Base-by-base conservation (phyloP, 768 basidiomycete genomes). In the Galerina sulciceps region DNA sequence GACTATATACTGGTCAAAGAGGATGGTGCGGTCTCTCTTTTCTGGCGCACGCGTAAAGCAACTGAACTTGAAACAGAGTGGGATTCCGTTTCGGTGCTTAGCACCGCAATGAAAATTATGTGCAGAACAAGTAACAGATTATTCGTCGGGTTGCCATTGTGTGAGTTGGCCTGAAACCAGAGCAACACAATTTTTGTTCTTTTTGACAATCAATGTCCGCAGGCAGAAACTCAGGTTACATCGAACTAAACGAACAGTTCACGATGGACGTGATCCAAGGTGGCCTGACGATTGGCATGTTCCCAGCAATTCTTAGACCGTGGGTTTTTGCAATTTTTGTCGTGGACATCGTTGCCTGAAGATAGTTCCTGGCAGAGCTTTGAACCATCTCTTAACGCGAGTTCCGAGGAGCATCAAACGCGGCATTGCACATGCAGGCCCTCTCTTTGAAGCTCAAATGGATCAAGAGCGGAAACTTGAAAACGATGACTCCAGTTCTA, bases 91-190 rank as follows among this genome's bases (percentile, higher is more conserved):
- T 50, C 54, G 9, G 48, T 49, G 14, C 44, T 60, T 10, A 13
- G 17, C 6, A 53, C 50, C 1, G 34, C 49, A 5, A 56, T 60
- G 59, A 49, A 46, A 17, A 47, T 56, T 37, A 55, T 60, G 26
- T 51, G 49, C 31, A 51, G 59, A 23, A 56, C 75, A 14, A 77
- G 71, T 58, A 80, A 79, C 59, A 70, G 81, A 1, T 60, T 79
- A 15, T 80, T 82, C 55, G 75, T 84, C 40, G 81, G 79, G 1
- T 58, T 76, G 1, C 79, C 81, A 0, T 58, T 80, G 9, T 82
- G 80, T 81, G 55, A 47, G 74, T 34, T 14, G 10, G 26, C 26
- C 26, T 8, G 31, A 42, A n/a, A 6, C 15, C 18, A 20, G 5
- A 37, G 10, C 17, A 23, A 18, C 18, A 18, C 34, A 38, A 31